Base-by-base conservation (phyloP, 805 yeast species). In the Starmerella bombicola region DNA sequence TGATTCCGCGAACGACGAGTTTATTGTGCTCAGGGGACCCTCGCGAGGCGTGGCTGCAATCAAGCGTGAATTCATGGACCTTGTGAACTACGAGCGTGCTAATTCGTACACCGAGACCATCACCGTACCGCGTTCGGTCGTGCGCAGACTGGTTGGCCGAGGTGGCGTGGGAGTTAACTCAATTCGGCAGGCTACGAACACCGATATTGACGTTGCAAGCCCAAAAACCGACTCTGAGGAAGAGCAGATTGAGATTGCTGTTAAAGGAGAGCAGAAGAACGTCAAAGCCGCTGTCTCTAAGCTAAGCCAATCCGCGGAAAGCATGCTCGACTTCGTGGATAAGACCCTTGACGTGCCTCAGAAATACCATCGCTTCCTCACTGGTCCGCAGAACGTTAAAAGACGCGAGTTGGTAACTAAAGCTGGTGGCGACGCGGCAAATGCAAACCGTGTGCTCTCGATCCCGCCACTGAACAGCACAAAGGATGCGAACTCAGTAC, bases 71-170 rank as follows among this genome's bases (percentile, higher is more conserved):
- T 65, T 93, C 55, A 69, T 71, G 51, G 95, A 85, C 42, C 69
- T 93, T 47, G 67, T 82, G 51, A 78, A 80, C 51, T 91, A 79
- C 60, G 97, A 86, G 61, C 78, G 72, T 55, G 94, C 82, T 52
- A 83, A 85, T 56, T 88, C 94, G 15, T 73, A 74, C 63, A 69
- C 71, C 43, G 68, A 74, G 49, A 63, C 65, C n/a, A 58, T 88
- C 30, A 57, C 64, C 35, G 78, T 91, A 38, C 93, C 95, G 29
- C 58, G 69, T 32, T 73, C 70, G 46, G 78, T 84, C n/a, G 71
- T 88, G 45, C 71, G 95, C 17, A 71, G 84, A 56, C 76, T 91
- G 43, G 85, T 91, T 58, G 98, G 98, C 54, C 84, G 80, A 55
- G 68, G 70, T 45, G 96, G 97, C 57, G 88, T 82, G 46, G 72